Evolutionary conservation across 2,329 filamentous ascomycete species (phyloP).

Genomic region (Huntiella decipiens): DNA sequence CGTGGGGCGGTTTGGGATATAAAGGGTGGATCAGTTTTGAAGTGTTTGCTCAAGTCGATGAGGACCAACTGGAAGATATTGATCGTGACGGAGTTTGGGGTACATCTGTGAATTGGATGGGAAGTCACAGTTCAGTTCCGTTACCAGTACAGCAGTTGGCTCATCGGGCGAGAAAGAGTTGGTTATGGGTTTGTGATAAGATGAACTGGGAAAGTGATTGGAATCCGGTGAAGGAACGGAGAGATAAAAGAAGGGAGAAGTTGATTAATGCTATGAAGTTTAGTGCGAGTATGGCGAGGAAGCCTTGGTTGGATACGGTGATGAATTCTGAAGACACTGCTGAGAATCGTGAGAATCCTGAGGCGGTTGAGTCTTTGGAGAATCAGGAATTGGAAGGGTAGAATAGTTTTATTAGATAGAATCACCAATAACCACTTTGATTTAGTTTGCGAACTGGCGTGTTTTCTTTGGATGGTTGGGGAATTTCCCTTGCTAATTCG

Average conservation of each 20-base stretch:
- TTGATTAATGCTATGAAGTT: no score
- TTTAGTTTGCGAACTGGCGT: no score
- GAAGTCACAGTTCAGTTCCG: conserved; percentile 5
- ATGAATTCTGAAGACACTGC: background rate
- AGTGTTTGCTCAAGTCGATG: conserved; percentile 10
- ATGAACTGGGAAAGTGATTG: conserved; percentile 11
- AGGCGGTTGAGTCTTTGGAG: background rate
- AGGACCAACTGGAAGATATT: no score
- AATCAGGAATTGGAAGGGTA: background rate
- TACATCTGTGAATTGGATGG: background rate
- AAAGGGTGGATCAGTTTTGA: conserved; percentile 14
- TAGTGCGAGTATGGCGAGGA: background rate
- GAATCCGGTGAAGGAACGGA: background rate
- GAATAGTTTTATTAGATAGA: no score
- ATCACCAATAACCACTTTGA: no score
- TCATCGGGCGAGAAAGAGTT: conserved; percentile 11
- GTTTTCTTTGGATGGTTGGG: no score
- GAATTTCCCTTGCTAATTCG: no score
- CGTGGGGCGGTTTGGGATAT: conserved; percentile 6
- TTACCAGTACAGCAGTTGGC: conserved; percentile 8
- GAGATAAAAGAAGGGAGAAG: background rate
- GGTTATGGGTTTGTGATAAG: conserved; percentile 11
- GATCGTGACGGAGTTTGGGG: background rate
- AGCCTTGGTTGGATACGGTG: background rate
- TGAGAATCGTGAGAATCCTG: background rate